phyloP scores from a whole-genome alignment of 139 green algal genomes.

The Tetradesmus obliquus region DNA sequence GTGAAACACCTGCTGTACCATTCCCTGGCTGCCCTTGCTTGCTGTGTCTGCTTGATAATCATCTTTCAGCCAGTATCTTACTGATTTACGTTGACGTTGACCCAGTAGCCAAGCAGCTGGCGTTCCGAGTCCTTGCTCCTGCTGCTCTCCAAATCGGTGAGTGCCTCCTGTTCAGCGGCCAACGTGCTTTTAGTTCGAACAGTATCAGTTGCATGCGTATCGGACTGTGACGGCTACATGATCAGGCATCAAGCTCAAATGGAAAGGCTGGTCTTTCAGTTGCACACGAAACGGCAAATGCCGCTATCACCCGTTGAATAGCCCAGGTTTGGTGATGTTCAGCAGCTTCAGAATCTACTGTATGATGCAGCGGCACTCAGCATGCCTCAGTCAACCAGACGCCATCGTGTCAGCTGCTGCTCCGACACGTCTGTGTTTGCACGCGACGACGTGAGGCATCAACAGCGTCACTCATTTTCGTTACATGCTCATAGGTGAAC shows the following conservation, averaged over 20 bases:
- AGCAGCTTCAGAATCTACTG: neutral
- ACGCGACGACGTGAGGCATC: neutral
- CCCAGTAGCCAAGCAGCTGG: neutral
- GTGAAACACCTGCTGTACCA: neutral
- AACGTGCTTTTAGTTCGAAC: neutral
- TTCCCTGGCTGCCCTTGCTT: neutral
- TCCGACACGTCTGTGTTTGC: neutral
- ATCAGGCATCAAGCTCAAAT: neutral
- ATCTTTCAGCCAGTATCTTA: neutral
- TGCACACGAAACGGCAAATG: neutral
- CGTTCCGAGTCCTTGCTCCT: neutral
- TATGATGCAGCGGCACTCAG: neutral
- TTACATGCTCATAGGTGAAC: neutral
- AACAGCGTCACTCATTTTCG: neutral
- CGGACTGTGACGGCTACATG: too few relatives aligned
- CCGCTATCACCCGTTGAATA: neutral
- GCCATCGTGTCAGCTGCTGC: neutral
- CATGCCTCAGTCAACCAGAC: neutral
- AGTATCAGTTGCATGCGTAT: too few relatives aligned
- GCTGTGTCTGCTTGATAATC: neutral
- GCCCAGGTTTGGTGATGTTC: neutral
- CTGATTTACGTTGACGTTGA: neutral
- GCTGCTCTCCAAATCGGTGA: neutral
- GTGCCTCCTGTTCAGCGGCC: neutral
- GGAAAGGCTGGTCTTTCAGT: slow-evolving; percentile 1